Conservation (phyloP, 2,329 filamentous ascomycete genomes). For the Aspergillus sp. region DNA sequence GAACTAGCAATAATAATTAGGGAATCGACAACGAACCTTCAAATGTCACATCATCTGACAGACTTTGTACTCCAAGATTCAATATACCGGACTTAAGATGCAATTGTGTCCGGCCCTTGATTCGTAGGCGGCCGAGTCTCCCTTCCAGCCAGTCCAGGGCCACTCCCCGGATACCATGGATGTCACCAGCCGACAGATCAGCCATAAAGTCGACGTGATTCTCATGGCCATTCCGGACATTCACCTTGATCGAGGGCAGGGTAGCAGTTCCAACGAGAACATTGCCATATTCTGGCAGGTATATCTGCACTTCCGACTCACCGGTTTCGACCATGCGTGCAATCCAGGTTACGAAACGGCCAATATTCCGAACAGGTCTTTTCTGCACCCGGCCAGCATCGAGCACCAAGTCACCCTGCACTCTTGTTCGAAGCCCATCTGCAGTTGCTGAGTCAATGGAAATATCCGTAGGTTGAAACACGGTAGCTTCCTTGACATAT, state of each 20-base stretch:
- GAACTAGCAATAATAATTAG: slow-evolving; percentile 40
- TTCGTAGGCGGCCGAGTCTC: slow-evolving; percentile 63
- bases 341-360: slow-evolving; percentile 74
- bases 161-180: slow-evolving; percentile 71
- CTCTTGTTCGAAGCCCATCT: slow-evolving; percentile 69
- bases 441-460: slow-evolving; percentile 81
- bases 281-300: slow-evolving; percentile 77
- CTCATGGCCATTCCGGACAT: slow-evolving; percentile 70
- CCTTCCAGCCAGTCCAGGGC: slow-evolving; percentile 87
- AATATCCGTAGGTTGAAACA: slow-evolving; percentile 77
- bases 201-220: slow-evolving; percentile 76
- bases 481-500: slow-evolving; percentile 78
- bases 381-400: slow-evolving; percentile 73
- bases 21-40: slow-evolving; percentile 64
- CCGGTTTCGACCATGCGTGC: slow-evolving; percentile 71
- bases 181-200: slow-evolving; percentile 69
- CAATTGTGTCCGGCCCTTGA: slow-evolving; percentile 70
- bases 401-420: slow-evolving; percentile 77
- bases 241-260: slow-evolving; percentile 70
- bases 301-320: slow-evolving; percentile 68
- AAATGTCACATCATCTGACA: slow-evolving; percentile 72
- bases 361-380: slow-evolving; percentile 67
- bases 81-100: slow-evolving; percentile 74
- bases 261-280: slow-evolving; percentile 70
- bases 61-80: slow-evolving; percentile 68